Conservation (phyloP, 2,329 filamentous ascomycete genomes). For the Cladophialophora chaetospira region DNA sequence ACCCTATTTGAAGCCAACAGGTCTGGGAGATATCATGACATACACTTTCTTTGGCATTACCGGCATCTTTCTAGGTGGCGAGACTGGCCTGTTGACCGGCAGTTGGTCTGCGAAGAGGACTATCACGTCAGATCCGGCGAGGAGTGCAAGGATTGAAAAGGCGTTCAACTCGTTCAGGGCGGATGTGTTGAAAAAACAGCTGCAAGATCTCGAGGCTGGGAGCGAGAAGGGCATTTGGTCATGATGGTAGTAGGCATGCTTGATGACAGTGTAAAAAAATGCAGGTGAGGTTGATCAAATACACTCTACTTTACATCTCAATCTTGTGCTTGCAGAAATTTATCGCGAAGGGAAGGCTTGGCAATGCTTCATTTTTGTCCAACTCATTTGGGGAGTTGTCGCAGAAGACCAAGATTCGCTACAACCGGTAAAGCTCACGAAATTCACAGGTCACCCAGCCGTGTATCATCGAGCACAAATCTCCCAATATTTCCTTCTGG, state of each 20-base stretch:
- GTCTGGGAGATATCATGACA: slow-evolving; percentile 61
- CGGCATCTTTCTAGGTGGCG: slow-evolving; percentile 66
- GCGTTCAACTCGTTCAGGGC: slow-evolving; percentile 65
- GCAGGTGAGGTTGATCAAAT: no score
- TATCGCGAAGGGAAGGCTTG: no score
- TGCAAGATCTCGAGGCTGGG: slow-evolving; percentile 55
- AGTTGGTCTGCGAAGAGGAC: slow-evolving; percentile 55
- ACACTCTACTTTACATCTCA: no score
- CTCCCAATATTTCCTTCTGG: no score
- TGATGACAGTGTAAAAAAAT: not conserved
- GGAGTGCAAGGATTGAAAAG: slow-evolving; percentile 58
- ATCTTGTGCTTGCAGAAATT: no score
- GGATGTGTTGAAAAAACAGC: slow-evolving; percentile 63
- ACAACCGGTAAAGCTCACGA: no score
- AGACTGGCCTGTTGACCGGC: slow-evolving; percentile 61
- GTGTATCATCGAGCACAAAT: no score
- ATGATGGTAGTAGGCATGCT: not conserved
- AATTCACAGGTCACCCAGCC: no score
- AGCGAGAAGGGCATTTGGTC: slow-evolving; percentile 26
- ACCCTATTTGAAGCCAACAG: slow-evolving; percentile 58
- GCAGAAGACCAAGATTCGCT: no score
- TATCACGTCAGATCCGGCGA: slow-evolving; percentile 58
- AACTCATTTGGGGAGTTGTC: no score
- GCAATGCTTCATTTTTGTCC: no score
- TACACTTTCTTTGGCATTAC: slow-evolving; percentile 65